Evolutionary conservation across 2,329 filamentous ascomycete genomes (phyloP), one percentile per base, ranked within the genome.

Genomic region (Trichoderma sp.): DNA sequence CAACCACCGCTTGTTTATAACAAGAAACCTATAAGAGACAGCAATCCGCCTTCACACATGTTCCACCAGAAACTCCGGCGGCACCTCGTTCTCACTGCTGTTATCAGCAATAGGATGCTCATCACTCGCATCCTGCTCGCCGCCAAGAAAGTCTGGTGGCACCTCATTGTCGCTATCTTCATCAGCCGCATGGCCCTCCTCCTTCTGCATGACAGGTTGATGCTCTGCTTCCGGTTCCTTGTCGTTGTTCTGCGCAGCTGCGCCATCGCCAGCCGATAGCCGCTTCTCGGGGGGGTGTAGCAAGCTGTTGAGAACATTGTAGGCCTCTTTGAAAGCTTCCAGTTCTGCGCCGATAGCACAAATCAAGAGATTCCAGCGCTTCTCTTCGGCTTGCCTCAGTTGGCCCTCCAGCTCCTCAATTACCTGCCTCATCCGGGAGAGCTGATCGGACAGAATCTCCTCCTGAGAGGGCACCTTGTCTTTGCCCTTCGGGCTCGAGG

Each of bases 311-410:
- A 91, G 76, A 48, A 91, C 79, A 3, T 79, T 75, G 69, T 83
- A 82, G 1, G 87, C 88, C 70, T 88, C 84, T 39, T 78, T 78
- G 67, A 91, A 88, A 2, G 88, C 88, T 66, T 89, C 87, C 1
- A 90, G 72, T 73, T 92, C 91, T 0, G 91, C 90, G 0, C 90
- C 89, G 41, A 94, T 87, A 12, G 90, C 90, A 59, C 86, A 90
- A 5, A 93, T 87, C 19, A 94, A 80, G 17, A 93, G 77, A 64
- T 89, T 93, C 90, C 91, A 94, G 17, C 83, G 82, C 64, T 84
- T 84, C 1, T 80, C 77, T 67, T 90, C 85, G 0, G 88, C 88
- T 2, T 82, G 72, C 1, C 80, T 77, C 28, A 88, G 71, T 21
- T 83, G 81, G 17, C 80, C 76, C 61, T 87, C 82, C 4, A 94